Evolutionary conservation across 805 yeast species (phyloP).

Genomic region (Lachancea sp.): DNA sequence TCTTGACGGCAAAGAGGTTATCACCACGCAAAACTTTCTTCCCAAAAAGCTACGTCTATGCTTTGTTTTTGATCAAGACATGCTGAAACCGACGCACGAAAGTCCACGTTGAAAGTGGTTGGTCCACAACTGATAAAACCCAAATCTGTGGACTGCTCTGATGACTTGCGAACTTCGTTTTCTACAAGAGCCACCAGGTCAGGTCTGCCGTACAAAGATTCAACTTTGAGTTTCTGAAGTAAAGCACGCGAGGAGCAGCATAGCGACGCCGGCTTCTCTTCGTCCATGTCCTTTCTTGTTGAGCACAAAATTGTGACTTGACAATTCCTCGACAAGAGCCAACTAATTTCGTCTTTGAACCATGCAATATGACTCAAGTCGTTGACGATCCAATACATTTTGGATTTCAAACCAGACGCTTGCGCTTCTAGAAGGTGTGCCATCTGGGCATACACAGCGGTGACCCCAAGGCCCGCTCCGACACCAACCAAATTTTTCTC

Average conservation of each 20-base stretch:
- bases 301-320: conserved; percentile 18
- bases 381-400: conserved; percentile 60
- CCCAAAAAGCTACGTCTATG: conserved; percentile 29
- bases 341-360: conserved; percentile 40
- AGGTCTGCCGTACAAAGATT: conserved; percentile 42
- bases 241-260: background rate
- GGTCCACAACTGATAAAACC: conserved; percentile 62
- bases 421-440: conserved; percentile 21
- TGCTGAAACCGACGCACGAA: conserved; percentile 43
- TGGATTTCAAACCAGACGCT: conserved; percentile 30
- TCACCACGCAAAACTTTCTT: conserved; percentile 33
- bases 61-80: conserved; percentile 27
- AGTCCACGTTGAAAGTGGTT: conserved; percentile 47
- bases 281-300: conserved; percentile 2
- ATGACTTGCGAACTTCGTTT: conserved; percentile 29
- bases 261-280: background rate
- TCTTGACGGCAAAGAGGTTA: background rate
- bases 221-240: background rate
- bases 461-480: conserved; percentile 50
- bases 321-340: conserved; percentile 28
- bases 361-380: conserved; percentile 44
- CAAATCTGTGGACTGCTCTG: conserved; percentile 38
- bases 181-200: conserved; percentile 35
- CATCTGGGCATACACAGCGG: conserved; percentile 44
- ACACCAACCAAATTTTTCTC: conserved; percentile 37